Base-by-base conservation (phyloP, 306 rosid genomes). In the Pueraria montana region DNA sequence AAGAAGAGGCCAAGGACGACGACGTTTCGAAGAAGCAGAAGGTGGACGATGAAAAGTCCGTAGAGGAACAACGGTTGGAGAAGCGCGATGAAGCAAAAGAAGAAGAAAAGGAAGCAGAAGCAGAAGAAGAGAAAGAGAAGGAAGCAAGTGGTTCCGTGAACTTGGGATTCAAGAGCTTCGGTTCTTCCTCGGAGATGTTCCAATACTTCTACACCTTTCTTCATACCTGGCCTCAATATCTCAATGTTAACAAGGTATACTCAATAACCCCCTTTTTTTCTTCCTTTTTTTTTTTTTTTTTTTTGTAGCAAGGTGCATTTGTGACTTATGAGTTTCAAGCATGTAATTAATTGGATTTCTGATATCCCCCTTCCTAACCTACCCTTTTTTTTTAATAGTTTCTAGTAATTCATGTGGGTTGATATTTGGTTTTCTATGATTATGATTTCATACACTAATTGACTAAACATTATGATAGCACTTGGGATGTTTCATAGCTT, bases 221-320 rank as follows among this genome's bases (percentile, higher is more conserved):
- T 49, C 95, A 94, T 82, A 43, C 80, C 49, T 96, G 99, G 99
- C 94, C 99, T 38, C 89, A 91, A 1, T 77, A 90, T 84, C 65
- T 96, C 40, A 89, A 92, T 74, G 53, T 91, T 55, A 96, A 96
- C 87, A 89, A 89, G 99, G 98, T 95, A 83, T 84, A 46, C 1
- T 2, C 12, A 8, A 14, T 5, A 11, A 6, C 46, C 6, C 2
- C 3, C 34, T 1, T 2, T 5, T 16, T 16, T 24, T 5, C 4
- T 55, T 55, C 7, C 5, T 34, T 7, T 5, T 5, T 3, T 3
- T 1, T 4, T n/a, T 18, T 40, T 10, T 21, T 4, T 24, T 23
- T 58, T 21, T 40, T 6, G 3, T 30, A 1, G n/a, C 12, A 12
- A 49, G 4, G 17, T 42, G 6, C 42, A 3, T 42, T 23, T 42